phyloP scores from a whole-genome alignment of 371 early-diverging fungal genomes.

The Zychaea mexicana region DNA sequence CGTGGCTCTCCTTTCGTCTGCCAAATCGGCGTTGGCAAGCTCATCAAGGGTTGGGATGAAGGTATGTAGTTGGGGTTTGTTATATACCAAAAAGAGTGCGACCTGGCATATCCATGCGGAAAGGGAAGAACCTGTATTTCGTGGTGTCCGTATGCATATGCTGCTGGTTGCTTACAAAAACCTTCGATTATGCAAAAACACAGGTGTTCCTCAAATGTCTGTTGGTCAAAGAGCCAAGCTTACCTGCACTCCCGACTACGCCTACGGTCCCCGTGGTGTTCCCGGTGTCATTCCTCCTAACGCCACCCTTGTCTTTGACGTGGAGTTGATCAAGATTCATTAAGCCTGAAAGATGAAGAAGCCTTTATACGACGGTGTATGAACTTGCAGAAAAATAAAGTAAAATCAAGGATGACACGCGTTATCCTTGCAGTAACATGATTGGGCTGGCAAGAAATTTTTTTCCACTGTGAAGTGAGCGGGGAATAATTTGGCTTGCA shows the following conservation, averaged over 20 bases:
- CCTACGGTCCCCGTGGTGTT: constrained; percentile 71
- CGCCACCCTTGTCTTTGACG: constrained; percentile 78
- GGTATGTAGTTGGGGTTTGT: constrained; percentile 32
- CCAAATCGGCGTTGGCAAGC: constrained; percentile 90
- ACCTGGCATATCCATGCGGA: not conserved
- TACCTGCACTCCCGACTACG: constrained; percentile 76
- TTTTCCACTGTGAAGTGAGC: no score
- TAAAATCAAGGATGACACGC: not conserved
- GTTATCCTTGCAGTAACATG: no score
- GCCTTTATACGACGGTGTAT: no score
- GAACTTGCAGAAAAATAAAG: not conserved
- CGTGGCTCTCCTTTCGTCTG: constrained; percentile 79
- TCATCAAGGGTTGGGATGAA: constrained; percentile 86
- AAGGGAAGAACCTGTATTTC: no score
- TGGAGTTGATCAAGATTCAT: constrained; percentile 85
- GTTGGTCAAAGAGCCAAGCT: constrained; percentile 74
- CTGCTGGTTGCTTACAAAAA: no score
- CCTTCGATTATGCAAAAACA: no score
- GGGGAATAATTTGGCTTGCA: no score
- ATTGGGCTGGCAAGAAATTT: no score
- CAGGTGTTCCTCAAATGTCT: constrained; percentile 78
- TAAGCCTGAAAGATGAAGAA: constrained; percentile 37
- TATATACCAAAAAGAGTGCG: not conserved
- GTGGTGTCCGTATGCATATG: no score
- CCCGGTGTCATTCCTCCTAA: constrained; percentile 81